These are phyloP conservation scores for Linum usitatissimum DNA, from an alignment of 345 rosid species.

Conservation along the genomic window DNA sequence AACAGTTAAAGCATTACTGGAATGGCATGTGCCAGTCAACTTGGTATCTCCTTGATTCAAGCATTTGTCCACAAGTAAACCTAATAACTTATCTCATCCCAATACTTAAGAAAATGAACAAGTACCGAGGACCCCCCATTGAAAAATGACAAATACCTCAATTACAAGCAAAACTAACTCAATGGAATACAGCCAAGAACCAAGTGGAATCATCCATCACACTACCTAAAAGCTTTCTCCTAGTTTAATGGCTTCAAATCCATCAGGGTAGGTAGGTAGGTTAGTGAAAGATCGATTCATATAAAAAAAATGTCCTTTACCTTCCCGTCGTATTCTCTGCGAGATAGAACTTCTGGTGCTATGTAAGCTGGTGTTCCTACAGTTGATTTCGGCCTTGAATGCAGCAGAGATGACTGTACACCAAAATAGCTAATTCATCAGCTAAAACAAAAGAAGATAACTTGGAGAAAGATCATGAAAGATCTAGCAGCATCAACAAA, in stretches of 20 bases:
- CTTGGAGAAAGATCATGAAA: not conserved
- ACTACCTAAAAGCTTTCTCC: not conserved
- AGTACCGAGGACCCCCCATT: not conserved
- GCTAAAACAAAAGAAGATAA: not conserved
- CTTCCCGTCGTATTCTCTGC: slow-evolving; percentile 7
- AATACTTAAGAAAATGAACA: no score
- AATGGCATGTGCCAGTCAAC: not conserved
- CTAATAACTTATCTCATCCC: not conserved
- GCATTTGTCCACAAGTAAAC: not conserved
- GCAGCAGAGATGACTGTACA: slow-evolving; percentile 7
- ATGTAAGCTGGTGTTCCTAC: slow-evolving; percentile 11
- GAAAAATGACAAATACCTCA: not conserved
- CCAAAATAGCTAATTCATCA: not conserved
- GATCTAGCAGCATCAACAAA: not conserved
- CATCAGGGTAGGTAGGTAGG: not conserved
- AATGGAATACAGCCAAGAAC: not conserved
- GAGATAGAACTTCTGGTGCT: slow-evolving; percentile 8
- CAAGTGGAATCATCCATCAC: not conserved
- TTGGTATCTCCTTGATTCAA: not conserved
- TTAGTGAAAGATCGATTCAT: not conserved
- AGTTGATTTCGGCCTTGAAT: slow-evolving; percentile 9
- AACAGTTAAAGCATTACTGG: not conserved
- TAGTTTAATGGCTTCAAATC: not conserved
- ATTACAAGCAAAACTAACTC: not conserved
- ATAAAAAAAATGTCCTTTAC: not conserved